Base-by-base conservation (phyloP, 257 asterid species). In the Solanum sejunctum region DNA sequence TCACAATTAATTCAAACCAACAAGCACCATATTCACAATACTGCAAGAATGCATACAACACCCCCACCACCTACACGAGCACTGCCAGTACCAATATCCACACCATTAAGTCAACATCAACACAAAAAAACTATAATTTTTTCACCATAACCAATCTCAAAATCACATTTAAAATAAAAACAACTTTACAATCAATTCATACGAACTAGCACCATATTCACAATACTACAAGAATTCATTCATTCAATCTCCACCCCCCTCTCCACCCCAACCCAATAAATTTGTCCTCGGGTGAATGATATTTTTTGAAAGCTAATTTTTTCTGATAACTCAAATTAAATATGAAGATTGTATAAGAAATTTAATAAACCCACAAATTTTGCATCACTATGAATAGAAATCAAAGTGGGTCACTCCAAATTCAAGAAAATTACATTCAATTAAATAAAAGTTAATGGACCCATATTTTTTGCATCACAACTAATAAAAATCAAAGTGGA, bases 81-180 rank as follows among this genome's bases (percentile, higher is more conserved):
- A 90, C 98, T 96, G 21, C 96, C 98, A 36, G 98, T 93, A 84
- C 98, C 97, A 49, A 95, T 98, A 85, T 96, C 98, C 15, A 93
- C 95, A 64, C 97, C 98, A 72, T 58, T 58, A 58, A 20, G 66
- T 3, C 66, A 58, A n/a, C 13, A 10, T 58, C 66, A 58, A 58
- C 13, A 58, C 64, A 20, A 18, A 58, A 58, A 58, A n/a, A 13
- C 28, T 6, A 9, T 58, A 28, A n/a, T 8, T n/a, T 58, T 58
- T 58, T 28, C 66, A 58, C 13, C 12, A 20, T 9, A 58, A n/a
- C 6, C 13, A 58, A 58, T 4, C 66, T 58, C 28, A 58, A 58
- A 58, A 58, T 6, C 11, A 6, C 66, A 58, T 0, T 3, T 20
- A 58, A n/a, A 20, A 20, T 3, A 6, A 10, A 20, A 58, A 5